Base-by-base conservation (phyloP, 805 yeast species). In the Myxozyma melibiosi region DNA sequence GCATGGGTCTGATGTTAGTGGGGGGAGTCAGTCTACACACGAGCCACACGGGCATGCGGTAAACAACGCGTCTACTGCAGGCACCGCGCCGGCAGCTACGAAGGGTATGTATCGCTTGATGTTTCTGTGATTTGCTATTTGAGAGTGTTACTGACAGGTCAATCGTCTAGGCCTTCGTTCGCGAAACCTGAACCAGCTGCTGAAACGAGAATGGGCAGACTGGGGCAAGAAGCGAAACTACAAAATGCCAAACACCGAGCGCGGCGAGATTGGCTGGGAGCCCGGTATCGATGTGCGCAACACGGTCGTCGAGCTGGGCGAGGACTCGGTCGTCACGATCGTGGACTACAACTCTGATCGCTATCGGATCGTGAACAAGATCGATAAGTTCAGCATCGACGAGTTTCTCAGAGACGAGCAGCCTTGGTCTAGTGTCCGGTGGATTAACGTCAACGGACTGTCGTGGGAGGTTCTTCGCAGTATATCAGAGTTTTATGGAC, bases 381-480 rank as follows among this genome's bases (percentile, higher is more conserved):
- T 72, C 34, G 83, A 79, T 41, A 71, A 78, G 20, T 68, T 66
- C 46, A 57, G 70, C 27, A 65, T 57, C 31, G 53, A 55, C 20
- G 56, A 48, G 20, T 38, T 49, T 38, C 38, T 60, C 7, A 48
- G 41, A 25, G 63, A 55, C 14, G 54, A 37, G 53, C 58, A 49
- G 46, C 57, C 42, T 16, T 57, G 64, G 45, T 57, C 67, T 43
- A 45, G 53, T 34, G 47, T 67, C 64, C 24, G 61, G 50, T 1
- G 73, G 70, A 28, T 68, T 51, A 81, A 80, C 59, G 81, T 82
- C 22, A 81, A 80, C 65, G 86, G 85, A 0, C 68, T 82, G n/a
- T 79, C 84, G 1, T 80, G 84, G 84, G 85, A 81, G 51, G 83
- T 83, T 6, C 76, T 83, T 6, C 73, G 79, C 7, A 68, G 76